phyloP scores from a whole-genome alignment of 2,329 filamentous ascomycete genomes.

The Trichophyton verrucosum region DNA sequence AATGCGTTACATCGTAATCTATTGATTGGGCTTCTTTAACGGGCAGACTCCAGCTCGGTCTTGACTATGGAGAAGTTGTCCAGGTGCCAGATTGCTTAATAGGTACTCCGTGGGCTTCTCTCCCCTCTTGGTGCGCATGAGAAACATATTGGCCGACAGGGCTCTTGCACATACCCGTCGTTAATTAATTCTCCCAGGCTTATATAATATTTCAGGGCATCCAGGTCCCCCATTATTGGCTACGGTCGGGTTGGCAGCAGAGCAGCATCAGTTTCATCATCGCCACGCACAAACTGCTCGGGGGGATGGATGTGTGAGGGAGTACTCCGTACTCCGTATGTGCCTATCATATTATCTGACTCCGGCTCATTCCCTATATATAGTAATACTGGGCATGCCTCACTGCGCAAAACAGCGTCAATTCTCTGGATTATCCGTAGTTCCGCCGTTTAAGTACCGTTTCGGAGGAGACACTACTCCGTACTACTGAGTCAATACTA shows the following conservation, averaged over 20 bases:
- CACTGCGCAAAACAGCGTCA: background rate
- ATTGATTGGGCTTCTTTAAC: background rate
- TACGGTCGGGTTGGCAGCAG: background rate
- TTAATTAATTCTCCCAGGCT: background rate
- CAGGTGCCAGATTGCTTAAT: background rate
- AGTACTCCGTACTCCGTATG: background rate
- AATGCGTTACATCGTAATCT: background rate
- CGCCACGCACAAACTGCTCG: background rate
- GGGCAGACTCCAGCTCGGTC: background rate
- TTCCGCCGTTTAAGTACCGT: background rate
- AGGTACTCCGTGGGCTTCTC: background rate
- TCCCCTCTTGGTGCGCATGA: background rate
- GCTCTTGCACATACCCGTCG: background rate
- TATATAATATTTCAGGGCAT: background rate
- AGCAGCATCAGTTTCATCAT: background rate
- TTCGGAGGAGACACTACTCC: no score
- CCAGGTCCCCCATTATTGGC: background rate
- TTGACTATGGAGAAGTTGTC: background rate
- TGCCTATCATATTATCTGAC: background rate
- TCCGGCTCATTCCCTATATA: background rate
- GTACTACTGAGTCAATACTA: background rate
- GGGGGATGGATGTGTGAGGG: background rate
- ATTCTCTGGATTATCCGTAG: background rate
- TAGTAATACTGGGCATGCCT: background rate
- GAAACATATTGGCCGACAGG: background rate